Conservation (phyloP, 257 asterid species). For the Rhazya stricta region DNA sequence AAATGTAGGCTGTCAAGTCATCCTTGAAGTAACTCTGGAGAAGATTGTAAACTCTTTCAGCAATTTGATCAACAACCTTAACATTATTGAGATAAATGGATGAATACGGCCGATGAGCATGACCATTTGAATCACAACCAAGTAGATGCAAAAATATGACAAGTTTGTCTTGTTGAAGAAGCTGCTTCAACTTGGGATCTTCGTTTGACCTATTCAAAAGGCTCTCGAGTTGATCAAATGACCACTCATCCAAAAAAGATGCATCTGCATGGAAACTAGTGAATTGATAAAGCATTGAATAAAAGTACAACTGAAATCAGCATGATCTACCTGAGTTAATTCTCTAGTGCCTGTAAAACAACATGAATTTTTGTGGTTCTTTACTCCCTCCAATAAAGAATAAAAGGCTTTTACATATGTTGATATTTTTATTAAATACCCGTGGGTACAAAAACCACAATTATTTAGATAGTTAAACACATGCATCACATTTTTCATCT, state of each 20-base stretch:
- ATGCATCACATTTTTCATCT: neutral
- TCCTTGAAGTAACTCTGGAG: conserved; percentile 83
- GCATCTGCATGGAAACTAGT: conserved; percentile 70
- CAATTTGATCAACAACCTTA: conserved; percentile 92
- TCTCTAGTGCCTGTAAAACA: neutral
- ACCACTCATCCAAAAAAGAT: conserved; percentile 97
- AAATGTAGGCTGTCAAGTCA: conserved; percentile 73
- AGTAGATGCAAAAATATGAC: conserved; percentile 84
- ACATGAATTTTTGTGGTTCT: neutral
- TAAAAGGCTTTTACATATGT: neutral
- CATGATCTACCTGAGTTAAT: neutral
- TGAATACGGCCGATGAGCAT: conserved; percentile 96
- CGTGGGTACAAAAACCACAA: neutral
- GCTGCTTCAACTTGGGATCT: conserved; percentile 65
- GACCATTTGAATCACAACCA: conserved; percentile 98
- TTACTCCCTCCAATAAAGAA: neutral
- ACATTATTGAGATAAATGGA: conserved; percentile 92
- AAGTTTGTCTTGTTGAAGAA: conserved; percentile 82
- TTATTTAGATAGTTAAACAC: neutral
- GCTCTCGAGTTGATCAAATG: conserved; percentile 73
- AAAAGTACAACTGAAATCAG: neutral
- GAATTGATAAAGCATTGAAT: conserved; percentile 19
- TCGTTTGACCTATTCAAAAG: conserved; percentile 73
- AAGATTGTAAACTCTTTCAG: conserved; percentile 91
- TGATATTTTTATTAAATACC: neutral